Conservation (phyloP, 2,329 filamentous ascomycete genomes). For the Albifimbria verrucaria region DNA sequence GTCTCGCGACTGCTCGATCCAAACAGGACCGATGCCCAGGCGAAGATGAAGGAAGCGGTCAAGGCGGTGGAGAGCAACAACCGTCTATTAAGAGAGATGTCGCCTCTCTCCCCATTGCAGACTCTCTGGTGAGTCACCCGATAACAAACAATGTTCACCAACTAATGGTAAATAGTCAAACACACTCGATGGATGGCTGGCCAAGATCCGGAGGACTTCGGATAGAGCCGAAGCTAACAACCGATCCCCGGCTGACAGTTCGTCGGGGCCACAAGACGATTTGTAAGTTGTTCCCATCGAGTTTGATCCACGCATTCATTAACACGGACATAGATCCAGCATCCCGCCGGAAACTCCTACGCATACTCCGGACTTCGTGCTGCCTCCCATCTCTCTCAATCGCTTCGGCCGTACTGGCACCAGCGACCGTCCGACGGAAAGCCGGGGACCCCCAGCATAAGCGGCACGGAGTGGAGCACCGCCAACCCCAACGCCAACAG, state of each 20-base stretch:
- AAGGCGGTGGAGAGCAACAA: constrained; percentile 37
- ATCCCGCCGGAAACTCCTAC: background rate
- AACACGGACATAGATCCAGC: background rate
- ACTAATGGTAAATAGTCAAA: constrained; percentile 22
- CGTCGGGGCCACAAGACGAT: constrained; percentile 12
- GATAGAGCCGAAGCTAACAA: background rate
- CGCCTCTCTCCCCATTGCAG: constrained; percentile 34
- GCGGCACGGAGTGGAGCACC: constrained; percentile 16
- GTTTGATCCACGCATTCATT: background rate
- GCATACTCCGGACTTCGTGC: constrained; percentile 13
- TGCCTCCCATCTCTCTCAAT: constrained; percentile 19
- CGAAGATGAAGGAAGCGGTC: constrained; percentile 34
- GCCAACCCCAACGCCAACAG: constrained; percentile 14
- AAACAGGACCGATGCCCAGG: constrained; percentile 28
- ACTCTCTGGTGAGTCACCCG: constrained; percentile 29
- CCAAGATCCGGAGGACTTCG: constrained; percentile 29
- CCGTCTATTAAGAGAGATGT: constrained; percentile 32
- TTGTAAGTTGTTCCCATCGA: constrained; percentile 13
- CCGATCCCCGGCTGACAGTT: constrained; percentile 15
- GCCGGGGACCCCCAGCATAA: constrained; percentile 8
- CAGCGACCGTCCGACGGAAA: constrained; percentile 5
- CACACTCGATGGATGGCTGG: constrained; percentile 36
- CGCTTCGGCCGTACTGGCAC: constrained; percentile 15
- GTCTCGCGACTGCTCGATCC: constrained; percentile 40
- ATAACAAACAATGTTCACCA: background rate